These are phyloP conservation scores for Passalora sequoiae DNA, from an alignment of 2,329 filamentous ascomycete genomes.

Conservation along the genomic window DNA sequence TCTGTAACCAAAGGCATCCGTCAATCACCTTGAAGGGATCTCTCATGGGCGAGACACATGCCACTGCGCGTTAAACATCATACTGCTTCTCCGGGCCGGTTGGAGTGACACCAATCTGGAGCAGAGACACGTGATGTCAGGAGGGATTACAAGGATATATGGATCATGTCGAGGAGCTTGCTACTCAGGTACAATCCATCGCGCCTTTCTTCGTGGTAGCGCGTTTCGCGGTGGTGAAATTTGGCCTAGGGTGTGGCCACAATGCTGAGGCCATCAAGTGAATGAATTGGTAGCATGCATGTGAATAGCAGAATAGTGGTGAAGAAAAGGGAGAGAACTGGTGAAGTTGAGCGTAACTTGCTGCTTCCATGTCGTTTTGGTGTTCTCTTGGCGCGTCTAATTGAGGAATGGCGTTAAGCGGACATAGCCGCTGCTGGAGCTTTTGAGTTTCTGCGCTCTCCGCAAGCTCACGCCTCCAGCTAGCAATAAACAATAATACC, in stretches of 20 bases:
- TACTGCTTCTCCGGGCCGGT: too few species aligned
- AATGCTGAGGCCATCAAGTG: background rate
- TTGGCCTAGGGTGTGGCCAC: background rate
- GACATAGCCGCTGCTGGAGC: background rate
- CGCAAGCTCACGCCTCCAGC: background rate
- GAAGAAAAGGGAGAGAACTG: too few species aligned
- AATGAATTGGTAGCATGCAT: too few species aligned
- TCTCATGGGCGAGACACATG: too few species aligned
- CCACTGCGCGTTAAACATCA: too few species aligned
- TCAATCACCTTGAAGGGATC: too few species aligned
- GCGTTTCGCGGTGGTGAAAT: background rate
- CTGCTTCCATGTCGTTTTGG: background rate
- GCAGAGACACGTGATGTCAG: background rate
- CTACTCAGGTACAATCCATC: background rate
- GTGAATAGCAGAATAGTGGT: too few species aligned
- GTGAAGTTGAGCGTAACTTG: too few species aligned
- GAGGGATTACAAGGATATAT: background rate
- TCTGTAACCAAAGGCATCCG: too few species aligned
- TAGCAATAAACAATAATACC: conserved; percentile 6
- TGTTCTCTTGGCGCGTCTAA: background rate
- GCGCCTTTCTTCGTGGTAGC: background rate
- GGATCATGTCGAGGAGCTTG: background rate
- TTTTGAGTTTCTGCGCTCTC: conserved; percentile 3
- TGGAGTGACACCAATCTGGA: too few species aligned
- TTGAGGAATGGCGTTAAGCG: too few species aligned